Evolutionary conservation across 257 asterid genomes (phyloP), one percentile per base, ranked within the genome.

Genomic region (Scutellaria baicalensis): DNA sequence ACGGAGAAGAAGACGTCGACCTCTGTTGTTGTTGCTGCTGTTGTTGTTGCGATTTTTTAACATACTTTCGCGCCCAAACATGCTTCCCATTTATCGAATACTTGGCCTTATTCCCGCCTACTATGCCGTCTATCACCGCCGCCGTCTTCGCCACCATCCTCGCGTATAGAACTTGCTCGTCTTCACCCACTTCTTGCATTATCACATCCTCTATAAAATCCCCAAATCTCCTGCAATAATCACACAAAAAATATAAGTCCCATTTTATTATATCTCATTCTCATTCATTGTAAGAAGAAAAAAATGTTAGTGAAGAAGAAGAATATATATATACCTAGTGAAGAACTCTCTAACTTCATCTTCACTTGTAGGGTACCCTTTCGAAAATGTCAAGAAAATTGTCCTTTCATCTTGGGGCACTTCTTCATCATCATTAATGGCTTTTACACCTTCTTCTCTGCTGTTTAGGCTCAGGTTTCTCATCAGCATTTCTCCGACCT

Each of bases 21-120:
- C 33, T 27, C 4, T 27, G 33, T 27, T 27, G 33, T 27, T 1
- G 33, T 16, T 60, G 78, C 11, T 66, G 70, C 8, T 40, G 59
- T 16, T 60, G 78, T 12, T 66, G 70, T 8, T 40, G 59, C 36
- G 64, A 33, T 10, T 59, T 84, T 80, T 78, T 89, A 20, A 84
- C 82, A 36, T 82, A 88, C 33, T 85, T 89, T 51, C 97, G 69
- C 0, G 95, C 96, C 87, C 96, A 88, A 0, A 90, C 97, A 62
- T 92, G 96, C 74, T 92, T 92, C 5, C 96, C 94, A n/a, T 85
- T 84, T 14, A 92, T 92, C 31, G 79, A 64, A 60, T 82, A 92
- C 74, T 88, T 90, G 0, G 93, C 88, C 66, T 70, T 88, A 65
- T 79, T 82, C 5, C 85, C 87, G 13, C 74, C 77, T 0, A 80